Base-by-base conservation (phyloP, 768 basidiomycete genomes). In the Lepiota subincarnata region DNA sequence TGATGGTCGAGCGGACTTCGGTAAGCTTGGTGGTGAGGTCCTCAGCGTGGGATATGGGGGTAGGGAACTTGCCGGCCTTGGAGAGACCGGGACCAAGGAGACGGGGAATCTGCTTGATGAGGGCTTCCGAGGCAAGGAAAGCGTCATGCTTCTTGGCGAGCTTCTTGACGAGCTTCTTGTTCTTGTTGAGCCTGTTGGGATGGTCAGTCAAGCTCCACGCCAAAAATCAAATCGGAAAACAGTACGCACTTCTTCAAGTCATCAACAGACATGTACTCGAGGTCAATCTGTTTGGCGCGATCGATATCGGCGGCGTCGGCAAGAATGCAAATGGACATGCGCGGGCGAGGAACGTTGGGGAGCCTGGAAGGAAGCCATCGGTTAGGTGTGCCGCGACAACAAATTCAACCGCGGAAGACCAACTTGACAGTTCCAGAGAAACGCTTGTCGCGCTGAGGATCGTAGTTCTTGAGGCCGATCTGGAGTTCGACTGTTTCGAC, bases 131-230 rank as follows among this genome's bases (percentile, higher is more conserved):
- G 34, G 96, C 84, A 61, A 99, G 78, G 87, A 99, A 99, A 55
- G 96, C 94, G 64, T 99, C 95, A 78, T 98, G 95, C 72, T 98
- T 98, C 82, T 98, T 98, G 61, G 96, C 96, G 63, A 98, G 90
- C 79, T 97, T 97, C 83, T 98, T 99, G 68, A 98, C 97, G 58
- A 99, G 91, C 78, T 99, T 99, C 82, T 99, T 98, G 84, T 98
- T 99, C 80, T 97, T 96, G 87, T 96, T 97, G 60, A 98, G 83
- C 75, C 90, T 92, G 43, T 19, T n/a, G 12, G 45, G 22, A 16
- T 13, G 26, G n/a, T 18, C 7, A 10, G 26, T 55, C 45, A n/a
- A 53, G 51, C 18, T 1, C 7, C 5, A 19, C 4, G 7, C 20
- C 8, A 6, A 24, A n/a, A 6, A 35, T 19, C 20, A 28, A 4